phyloP scores from a whole-genome alignment of 2,329 filamentous ascomycete species.

The Juglanconis sp. region DNA sequence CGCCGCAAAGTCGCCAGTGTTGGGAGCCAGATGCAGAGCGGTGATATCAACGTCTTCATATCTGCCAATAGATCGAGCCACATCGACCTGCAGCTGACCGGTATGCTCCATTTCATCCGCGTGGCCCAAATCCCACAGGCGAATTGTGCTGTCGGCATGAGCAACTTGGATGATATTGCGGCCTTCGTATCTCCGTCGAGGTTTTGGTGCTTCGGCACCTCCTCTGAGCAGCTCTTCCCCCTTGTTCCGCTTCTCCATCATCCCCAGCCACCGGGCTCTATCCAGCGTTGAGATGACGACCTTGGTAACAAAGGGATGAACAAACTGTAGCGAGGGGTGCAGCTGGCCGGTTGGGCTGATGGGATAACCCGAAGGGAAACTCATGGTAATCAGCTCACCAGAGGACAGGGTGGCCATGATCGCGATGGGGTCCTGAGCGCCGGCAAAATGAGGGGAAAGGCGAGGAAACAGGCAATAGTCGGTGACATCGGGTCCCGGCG shows the following conservation, averaged over 20 bases:
- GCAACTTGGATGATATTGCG: conserved; percentile 82
- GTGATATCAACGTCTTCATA: conserved; percentile 74
- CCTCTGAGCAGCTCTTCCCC: conserved; percentile 77
- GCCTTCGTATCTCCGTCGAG: conserved; percentile 73
- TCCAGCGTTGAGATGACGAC: conserved; percentile 71
- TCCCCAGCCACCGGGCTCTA: conserved; percentile 79
- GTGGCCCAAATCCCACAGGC: conserved; percentile 89
- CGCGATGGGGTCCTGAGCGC: conserved; percentile 87
- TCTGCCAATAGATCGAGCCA: conserved; percentile 78
- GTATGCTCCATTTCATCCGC: conserved; percentile 91
- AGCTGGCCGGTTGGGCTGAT: conserved; percentile 92
- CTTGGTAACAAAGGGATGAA: conserved; percentile 83
- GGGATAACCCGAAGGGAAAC: conserved; percentile 86
- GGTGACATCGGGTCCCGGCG: conserved; percentile 70
- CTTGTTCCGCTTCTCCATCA: conserved; percentile 78
- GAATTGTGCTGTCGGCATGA: conserved; percentile 87
- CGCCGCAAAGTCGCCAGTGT: conserved; percentile 79
- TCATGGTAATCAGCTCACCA: conserved; percentile 84
- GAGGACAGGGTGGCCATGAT: conserved; percentile 76
- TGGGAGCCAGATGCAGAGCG: conserved; percentile 74
- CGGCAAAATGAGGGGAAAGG: conserved; percentile 77
- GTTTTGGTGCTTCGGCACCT: conserved; percentile 68
- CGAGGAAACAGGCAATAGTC: conserved; percentile 84
- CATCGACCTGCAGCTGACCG: conserved; percentile 76
- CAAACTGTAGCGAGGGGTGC: conserved; percentile 80